Evolutionary conservation across 805 yeast genomes (phyloP), one percentile per base, ranked within the genome.

Genomic region (Lipomyces spencermartinsiae): DNA sequence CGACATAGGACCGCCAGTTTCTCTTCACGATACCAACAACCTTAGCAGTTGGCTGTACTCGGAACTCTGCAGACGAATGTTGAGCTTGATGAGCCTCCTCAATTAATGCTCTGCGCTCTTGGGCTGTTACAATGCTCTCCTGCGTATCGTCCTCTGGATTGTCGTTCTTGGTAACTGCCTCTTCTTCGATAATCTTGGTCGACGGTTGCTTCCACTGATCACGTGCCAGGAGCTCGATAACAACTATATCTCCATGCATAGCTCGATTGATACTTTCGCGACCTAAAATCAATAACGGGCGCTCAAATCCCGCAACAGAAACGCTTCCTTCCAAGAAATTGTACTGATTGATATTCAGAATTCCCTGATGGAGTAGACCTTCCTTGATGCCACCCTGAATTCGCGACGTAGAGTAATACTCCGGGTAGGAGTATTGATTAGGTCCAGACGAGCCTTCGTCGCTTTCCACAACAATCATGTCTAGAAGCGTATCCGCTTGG

Each of bases 1-100:
- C 99, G 51, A 95, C 99, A 76, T 93, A 95, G 72, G 89, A 88
- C 78, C 99, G 86, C 99, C 99, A 95, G 69, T 94, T 91, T 79
- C 99, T 86, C 80, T 92, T 89, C 55, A 88, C 82, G 33, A 95
- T 85, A 35, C 97, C 96, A 12, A 95, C 98, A 46, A 95, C 90
- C 73, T 87, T 86, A 1, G 97, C 98, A 0, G 99, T 94, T n/a
- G 98, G 99, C 76, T 90, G 93, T 29, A 89, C 78, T 71, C 85
- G 85, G 29, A 78, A 78, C 19, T 80, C 84, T 2, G 80, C 83
- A 37, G 83, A 78, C 6, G 59, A 12, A 37, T 51, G 56, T 46
- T 88, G 90, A 1, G 89, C 89, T 58, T 79, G 78, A 39, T 86
- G 82, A 0, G 97, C 97, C 71, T 92, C 94, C 71, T 89, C 90